These are phyloP conservation scores for Penicillium sp. DNA, from an alignment of 2,329 filamentous ascomycete species.

Conservation along the genomic window DNA sequence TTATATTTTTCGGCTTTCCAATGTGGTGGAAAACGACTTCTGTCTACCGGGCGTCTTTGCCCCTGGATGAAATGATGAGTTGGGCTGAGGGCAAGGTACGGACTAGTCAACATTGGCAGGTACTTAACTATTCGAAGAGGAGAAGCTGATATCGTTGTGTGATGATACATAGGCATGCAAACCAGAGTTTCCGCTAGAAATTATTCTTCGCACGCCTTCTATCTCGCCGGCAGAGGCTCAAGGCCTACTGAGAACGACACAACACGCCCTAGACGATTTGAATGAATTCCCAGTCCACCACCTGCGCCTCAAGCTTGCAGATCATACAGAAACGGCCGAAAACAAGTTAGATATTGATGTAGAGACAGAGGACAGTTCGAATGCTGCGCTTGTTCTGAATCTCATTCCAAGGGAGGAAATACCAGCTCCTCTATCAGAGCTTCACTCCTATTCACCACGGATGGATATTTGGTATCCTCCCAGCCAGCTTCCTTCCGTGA, in stretches of 20 bases:
- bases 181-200: constrained; percentile 80
- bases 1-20: constrained; percentile 77
- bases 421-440: constrained; percentile 54
- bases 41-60: constrained; percentile 81
- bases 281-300: constrained; percentile 85
- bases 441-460: constrained; percentile 66
- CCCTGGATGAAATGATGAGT: constrained; percentile 77
- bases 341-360: constrained; percentile 5
- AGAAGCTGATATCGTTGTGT: neutral
- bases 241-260: constrained; percentile 72
- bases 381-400: constrained; percentile 65
- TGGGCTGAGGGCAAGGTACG: constrained; percentile 87
- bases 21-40: constrained; percentile 96
- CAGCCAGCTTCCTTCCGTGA: constrained; percentile 62
- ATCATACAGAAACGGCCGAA: constrained; percentile 25
- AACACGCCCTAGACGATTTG: constrained; percentile 79
- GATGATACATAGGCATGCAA: constrained; percentile 67
- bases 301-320: constrained; percentile 64
- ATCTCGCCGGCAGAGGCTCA: constrained; percentile 65
- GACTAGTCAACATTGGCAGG: too few relatives aligned
- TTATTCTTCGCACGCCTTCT: constrained; percentile 68
- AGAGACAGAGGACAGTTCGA: constrained; percentile 24
- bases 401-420: constrained; percentile 53
- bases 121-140: neutral
- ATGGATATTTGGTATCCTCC: constrained; percentile 75